A percentile compares a stretch with the other conserved stretches of the same genome.
These are phyloP conservation scores for Trichoderma parareesei DNA, from an alignment of 495 filamentous ascomycete species.

Conservation along the genomic window DNA sequence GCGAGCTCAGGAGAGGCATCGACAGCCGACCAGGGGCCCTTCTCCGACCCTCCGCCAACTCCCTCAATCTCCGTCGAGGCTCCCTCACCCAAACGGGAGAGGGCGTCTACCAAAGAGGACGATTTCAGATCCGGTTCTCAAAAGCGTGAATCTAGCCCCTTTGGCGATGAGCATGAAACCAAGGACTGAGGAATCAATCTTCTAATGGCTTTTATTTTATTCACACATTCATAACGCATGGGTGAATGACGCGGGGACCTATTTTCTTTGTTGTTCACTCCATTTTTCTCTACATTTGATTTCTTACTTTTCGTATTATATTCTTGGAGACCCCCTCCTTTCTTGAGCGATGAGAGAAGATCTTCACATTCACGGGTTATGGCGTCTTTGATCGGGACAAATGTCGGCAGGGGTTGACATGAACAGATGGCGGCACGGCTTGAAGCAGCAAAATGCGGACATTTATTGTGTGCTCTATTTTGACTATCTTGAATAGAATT, in stretches of 20 bases:
- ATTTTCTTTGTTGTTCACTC: neutral
- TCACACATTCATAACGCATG: neutral
- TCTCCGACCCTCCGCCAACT: constrained; percentile 42
- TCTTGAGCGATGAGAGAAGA: constrained; percentile 6
- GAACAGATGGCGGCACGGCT: constrained; percentile 7
- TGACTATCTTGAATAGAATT: constrained; percentile 6
- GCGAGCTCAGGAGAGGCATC: constrained; percentile 13
- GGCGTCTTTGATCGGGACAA: constrained; percentile 4
- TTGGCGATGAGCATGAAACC: constrained; percentile 48
- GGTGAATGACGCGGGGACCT: neutral
- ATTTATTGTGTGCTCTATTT: constrained; percentile 4
- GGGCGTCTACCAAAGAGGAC: neutral
- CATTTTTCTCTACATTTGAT: constrained; percentile 1
- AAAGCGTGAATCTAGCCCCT: constrained; percentile 40
- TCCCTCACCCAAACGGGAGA: neutral
- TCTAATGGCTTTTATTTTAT: constrained; percentile 8
- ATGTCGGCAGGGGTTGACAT: constrained; percentile 7
- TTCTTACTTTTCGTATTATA: constrained; percentile 6
- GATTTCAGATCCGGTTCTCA: constrained; percentile 14
- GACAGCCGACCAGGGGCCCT: constrained; percentile 32
- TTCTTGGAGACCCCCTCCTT: neutral
- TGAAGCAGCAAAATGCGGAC: constrained; percentile 1
- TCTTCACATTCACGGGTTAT: constrained; percentile 3
- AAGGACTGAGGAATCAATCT: constrained; percentile 23
- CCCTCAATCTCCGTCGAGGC: neutral